phyloP scores from a whole-genome alignment of 1,284 basidiomycete species.

The Ceratobasidium sp. region DNA sequence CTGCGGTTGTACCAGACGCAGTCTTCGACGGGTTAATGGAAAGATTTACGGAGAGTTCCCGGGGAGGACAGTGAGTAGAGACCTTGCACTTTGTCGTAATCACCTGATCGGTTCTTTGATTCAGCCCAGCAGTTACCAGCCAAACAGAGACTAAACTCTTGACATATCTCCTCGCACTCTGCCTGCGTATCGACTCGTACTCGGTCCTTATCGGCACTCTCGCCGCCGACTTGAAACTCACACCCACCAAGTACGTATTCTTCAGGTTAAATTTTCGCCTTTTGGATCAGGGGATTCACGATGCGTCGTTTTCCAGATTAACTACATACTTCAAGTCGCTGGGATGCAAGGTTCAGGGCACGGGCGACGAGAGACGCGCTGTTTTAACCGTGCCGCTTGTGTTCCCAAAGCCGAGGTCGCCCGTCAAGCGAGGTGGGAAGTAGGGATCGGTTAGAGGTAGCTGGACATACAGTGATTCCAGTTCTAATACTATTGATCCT shows the following conservation, averaged over 20 bases:
- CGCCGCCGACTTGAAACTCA: constrained; percentile 28
- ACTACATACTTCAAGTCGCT: constrained; percentile 39
- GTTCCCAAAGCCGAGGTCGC: constrained; percentile 32
- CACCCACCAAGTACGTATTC: constrained; percentile 27
- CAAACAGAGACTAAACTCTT: constrained; percentile 78
- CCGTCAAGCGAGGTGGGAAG: constrained; percentile 30
- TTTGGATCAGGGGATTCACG: background rate
- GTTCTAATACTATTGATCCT: too few species aligned
- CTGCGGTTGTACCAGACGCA: constrained; percentile 66
- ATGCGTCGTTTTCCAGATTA: background rate
- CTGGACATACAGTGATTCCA: too few species aligned
- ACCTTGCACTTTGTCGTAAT: too few species aligned
- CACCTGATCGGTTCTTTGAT: too few species aligned
- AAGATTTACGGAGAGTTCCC: constrained; percentile 80
- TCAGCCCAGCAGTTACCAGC: constrained; percentile 76
- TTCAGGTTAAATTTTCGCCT: background rate
- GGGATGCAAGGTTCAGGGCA: constrained; percentile 41
- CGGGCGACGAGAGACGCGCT: constrained; percentile 36
- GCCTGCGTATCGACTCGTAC: constrained; percentile 75
- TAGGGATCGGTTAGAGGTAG: background rate
- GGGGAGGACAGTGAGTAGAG: constrained; percentile 70
- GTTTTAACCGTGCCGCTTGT: constrained; percentile 27
- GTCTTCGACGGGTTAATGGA: constrained; percentile 81
- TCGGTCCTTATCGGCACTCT: background rate
- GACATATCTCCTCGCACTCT: constrained; percentile 83